Base-by-base conservation (phyloP, 352 stramenopile species). In the Stramenopiles sp. region DNA sequence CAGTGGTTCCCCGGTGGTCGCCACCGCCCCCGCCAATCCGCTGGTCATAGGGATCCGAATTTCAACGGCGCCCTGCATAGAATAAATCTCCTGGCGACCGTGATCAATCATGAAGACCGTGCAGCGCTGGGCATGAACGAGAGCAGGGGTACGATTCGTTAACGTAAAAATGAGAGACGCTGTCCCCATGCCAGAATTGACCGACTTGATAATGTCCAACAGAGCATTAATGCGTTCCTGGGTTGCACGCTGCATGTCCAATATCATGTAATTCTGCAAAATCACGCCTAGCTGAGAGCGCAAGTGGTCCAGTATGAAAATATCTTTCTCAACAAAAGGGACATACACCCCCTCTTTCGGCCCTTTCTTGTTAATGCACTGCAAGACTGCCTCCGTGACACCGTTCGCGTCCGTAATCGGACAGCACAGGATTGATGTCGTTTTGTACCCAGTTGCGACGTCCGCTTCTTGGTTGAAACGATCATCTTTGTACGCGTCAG, bases 31-130 rank as follows among this genome's bases (percentile, higher is more conserved):
- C 1, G 85, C 86, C 53, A 94, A 92, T 63, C 88, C 88, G 71
- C 89, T 84, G 71, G 84, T 91, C n/a, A 90, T 81, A 1, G 88
- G 87, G 1, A 92, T 88, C 35, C 85, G 85, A 34, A 94, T 93
- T 63, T 92, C 90, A n/a, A 94, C 85, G 3, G 68, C 87, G 4
- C 87, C 87, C 75, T 93, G 89, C 0, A 94, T 79, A 35, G 88
- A 90, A 89, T 89, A 92, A 1, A 96, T 83, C 77, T 96, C 88
- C 73, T 87, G 87, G 71, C 89, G 91, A 69, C 83, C 80, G 31
- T 89, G 84, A 77, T 96, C 89, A n/a, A 94, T 80, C 68, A 96
- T 90, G 80, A 94, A 96, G 0, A 97, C 81, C 30, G 89, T 93
- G 73, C 88, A 93, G 1, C 90, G 86, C 76, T 96, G 90, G n/a